Evolutionary conservation across 192 early-diverging fungal genomes (phyloP).

Genomic region (Allomyces macrogynus): DNA sequence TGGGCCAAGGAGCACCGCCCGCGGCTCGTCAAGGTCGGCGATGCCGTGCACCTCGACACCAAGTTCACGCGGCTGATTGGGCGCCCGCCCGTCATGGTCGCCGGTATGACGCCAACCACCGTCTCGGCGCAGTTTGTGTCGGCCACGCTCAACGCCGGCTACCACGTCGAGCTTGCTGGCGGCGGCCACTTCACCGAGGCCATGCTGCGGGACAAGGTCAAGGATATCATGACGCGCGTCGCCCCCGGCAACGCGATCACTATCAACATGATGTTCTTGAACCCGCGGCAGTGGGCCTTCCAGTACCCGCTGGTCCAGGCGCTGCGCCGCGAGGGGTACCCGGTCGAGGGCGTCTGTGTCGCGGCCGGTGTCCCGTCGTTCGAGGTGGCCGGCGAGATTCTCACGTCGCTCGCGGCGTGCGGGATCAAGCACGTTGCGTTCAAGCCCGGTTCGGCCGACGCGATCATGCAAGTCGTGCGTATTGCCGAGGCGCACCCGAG

Average conservation of each 20-base stretch:
- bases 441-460: slow-evolving; percentile 55
- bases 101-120: slow-evolving; percentile 85
- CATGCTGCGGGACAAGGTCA: slow-evolving; percentile 43
- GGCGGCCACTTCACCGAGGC: slow-evolving; percentile 68
- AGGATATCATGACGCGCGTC: slow-evolving; percentile 46
- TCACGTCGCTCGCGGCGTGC: slow-evolving; percentile 43
- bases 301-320: slow-evolving; percentile 61
- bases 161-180: slow-evolving; percentile 73
- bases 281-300: slow-evolving; percentile 78
- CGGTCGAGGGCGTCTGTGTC: slow-evolving; percentile 76
- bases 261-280: slow-evolving; percentile 76
- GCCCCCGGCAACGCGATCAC: slow-evolving; percentile 71
- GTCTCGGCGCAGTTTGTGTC: slow-evolving; percentile 55
- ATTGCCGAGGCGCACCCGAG: slow-evolving; percentile 63
- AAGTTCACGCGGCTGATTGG: slow-evolving; percentile 64
- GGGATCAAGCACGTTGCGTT: slow-evolving; percentile 70
- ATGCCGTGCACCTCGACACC: slow-evolving; percentile 64
- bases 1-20: slow-evolving; percentile 76
- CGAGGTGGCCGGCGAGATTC: slow-evolving; percentile 65
- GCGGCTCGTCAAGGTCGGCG: slow-evolving; percentile 48
- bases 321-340: slow-evolving; percentile 62
- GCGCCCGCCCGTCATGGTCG: slow-evolving; percentile 82
- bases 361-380: slow-evolving; percentile 80
- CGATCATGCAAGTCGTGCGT: slow-evolving; percentile 60
- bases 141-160: slow-evolving; percentile 74